These are phyloP conservation scores for Xylaria multiplex DNA, from an alignment of 2,329 filamentous ascomycete genomes.

Conservation along the genomic window DNA sequence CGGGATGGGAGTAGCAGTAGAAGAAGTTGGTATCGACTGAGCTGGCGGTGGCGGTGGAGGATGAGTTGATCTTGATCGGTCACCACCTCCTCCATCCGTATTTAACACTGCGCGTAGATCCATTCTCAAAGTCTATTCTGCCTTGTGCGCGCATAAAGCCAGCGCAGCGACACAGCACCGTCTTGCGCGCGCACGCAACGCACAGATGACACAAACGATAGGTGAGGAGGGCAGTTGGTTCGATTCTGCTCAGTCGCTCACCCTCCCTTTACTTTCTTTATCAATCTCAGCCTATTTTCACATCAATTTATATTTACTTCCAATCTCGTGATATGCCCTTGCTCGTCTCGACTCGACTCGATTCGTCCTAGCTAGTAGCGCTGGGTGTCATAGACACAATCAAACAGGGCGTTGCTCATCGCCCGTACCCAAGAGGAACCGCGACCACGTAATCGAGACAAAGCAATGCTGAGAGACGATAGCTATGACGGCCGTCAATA, in stretches of 20 bases:
- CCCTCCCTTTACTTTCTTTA: slow-evolving; percentile 1
- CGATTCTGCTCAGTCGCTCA: slow-evolving; percentile 3
- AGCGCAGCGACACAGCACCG: slow-evolving; percentile 18
- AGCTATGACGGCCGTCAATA: neutral
- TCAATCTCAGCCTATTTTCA: slow-evolving; percentile 4
- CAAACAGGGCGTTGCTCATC: slow-evolving; percentile 25
- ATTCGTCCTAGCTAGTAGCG: slow-evolving; percentile 22
- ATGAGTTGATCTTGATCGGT: slow-evolving; percentile 46
- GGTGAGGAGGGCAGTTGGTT: neutral
- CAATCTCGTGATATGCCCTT: neutral
- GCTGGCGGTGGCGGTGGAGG: slow-evolving; percentile 42
- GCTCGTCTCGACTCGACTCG: slow-evolving; percentile 13
- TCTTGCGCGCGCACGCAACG: slow-evolving; percentile 25
- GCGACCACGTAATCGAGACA: slow-evolving; percentile 16
- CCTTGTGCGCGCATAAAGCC: slow-evolving; percentile 16
- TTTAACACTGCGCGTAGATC: slow-evolving; percentile 60
- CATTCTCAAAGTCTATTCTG: slow-evolving; percentile 33
- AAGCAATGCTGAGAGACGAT: neutral
- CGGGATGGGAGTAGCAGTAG: slow-evolving; percentile 42
- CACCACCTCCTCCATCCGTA: slow-evolving; percentile 53
- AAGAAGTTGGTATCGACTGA: slow-evolving; percentile 43
- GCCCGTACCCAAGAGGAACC: slow-evolving; percentile 20
- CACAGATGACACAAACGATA: slow-evolving; percentile 3
- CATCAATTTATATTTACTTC: slow-evolving; percentile 8
- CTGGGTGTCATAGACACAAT: slow-evolving; percentile 35